Conservation (phyloP, 2,329 filamentous ascomycete species). For the Alternaria sp. region DNA sequence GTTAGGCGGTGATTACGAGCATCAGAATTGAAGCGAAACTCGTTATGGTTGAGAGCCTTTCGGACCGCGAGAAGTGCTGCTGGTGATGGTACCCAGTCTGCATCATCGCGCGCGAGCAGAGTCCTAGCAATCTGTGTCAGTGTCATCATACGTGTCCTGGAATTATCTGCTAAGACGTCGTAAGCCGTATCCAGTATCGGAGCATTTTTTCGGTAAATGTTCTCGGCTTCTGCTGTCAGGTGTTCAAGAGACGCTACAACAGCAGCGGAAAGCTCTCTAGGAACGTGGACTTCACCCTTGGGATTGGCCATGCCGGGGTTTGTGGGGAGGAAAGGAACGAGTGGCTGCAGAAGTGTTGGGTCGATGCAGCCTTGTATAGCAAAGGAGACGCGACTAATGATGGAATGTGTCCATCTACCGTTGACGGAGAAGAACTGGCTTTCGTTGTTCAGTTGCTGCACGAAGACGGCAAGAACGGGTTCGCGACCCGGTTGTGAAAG, state of each 20-base stretch:
- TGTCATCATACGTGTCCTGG: slow-evolving; percentile 57
- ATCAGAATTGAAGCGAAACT: slow-evolving; percentile 68
- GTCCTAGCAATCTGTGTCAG: slow-evolving; percentile 57
- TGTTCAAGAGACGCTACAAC: slow-evolving; percentile 55
- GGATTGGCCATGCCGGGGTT: slow-evolving; percentile 36
- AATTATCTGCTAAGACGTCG: slow-evolving; percentile 55
- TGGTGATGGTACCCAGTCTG: slow-evolving; percentile 41
- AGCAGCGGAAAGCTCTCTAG: slow-evolving; percentile 56
- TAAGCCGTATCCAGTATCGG: slow-evolving; percentile 61
- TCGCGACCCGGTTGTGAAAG: slow-evolving; percentile 48
- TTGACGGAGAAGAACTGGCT: slow-evolving; percentile 61
- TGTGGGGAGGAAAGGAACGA: slow-evolving; percentile 62
- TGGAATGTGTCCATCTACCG: slow-evolving; percentile 58
- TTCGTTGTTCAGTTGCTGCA: slow-evolving; percentile 53
- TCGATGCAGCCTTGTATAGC: slow-evolving; percentile 60
- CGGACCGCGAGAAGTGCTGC: slow-evolving; percentile 74
- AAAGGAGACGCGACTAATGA: slow-evolving; percentile 55
- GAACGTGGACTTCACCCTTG: slow-evolving; percentile 53
- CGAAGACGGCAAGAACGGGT: slow-evolving; percentile 60
- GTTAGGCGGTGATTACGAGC: slow-evolving; percentile 60
- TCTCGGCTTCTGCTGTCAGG: slow-evolving; percentile 57
- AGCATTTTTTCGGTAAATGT: slow-evolving; percentile 59
- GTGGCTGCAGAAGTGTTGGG: slow-evolving; percentile 54
- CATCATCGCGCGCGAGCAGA: slow-evolving; percentile 46
- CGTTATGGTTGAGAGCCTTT: slow-evolving; percentile 67